These are phyloP conservation scores for Cystobasidium sp. DNA, from an alignment of 1,284 basidiomycete genomes.

Conservation along the genomic window DNA sequence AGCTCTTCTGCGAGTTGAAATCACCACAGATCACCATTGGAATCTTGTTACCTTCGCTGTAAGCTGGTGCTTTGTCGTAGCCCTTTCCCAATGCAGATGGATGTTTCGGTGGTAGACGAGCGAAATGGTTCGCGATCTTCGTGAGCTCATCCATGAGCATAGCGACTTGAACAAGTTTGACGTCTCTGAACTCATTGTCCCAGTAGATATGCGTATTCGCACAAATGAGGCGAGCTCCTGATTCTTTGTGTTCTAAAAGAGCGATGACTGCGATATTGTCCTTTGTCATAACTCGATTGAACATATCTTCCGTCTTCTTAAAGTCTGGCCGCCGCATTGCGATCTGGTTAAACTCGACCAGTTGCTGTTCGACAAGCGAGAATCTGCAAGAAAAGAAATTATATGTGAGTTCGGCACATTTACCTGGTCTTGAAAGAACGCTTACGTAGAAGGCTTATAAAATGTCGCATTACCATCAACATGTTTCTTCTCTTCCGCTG, in stretches of 20 bases:
- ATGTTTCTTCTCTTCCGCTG: conserved; percentile 77
- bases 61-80: conserved; percentile 64
- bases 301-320: conserved; percentile 99
- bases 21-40: conserved; percentile 91
- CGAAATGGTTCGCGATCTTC: conserved; percentile 83
- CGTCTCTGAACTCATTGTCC: conserved; percentile 91
- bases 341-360: conserved; percentile 91
- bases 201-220: conserved; percentile 93
- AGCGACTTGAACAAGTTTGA: conserved; percentile 95
- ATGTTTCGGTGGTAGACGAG: conserved; percentile 75
- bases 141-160: conserved; percentile 91
- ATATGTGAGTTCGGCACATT: neutral
- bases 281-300: conserved; percentile 95
- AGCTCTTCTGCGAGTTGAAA: conserved; percentile 86
- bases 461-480: conserved; percentile 98
- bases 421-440: conserved; percentile 47
- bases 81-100: conserved; percentile 54
- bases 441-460: conserved; percentile 86
- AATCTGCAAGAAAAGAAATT: conserved; percentile 64
- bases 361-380: conserved; percentile 88
- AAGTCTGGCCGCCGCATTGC: conserved; percentile 94
- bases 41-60: conserved; percentile 83
- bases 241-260: conserved; percentile 81
- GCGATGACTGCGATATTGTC: conserved; percentile 92
- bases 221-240: conserved; percentile 84